phyloP scores from a whole-genome alignment of 164 flowering plant genomes.

The Platanus orientalis region DNA sequence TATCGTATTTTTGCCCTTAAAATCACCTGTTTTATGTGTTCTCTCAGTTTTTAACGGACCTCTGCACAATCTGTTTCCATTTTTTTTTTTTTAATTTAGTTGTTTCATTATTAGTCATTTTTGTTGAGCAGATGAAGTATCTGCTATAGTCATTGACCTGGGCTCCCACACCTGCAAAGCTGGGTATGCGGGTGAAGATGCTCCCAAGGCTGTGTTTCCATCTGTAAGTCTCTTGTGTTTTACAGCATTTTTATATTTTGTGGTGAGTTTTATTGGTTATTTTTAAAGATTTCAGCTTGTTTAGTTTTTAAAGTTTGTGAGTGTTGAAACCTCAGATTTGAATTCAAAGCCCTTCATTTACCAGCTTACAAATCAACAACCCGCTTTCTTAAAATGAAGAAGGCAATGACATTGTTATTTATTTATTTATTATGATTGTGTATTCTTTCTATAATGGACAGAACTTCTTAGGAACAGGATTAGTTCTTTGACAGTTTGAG shows the following conservation, averaged over 20 bases:
- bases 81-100: not conserved
- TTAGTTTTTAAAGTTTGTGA: not conserved
- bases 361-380: too few species aligned
- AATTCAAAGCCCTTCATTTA: too few species aligned
- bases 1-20: not conserved
- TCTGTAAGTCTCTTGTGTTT: constrained; percentile 58
- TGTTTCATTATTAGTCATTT: too few species aligned
- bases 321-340: not conserved
- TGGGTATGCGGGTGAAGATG: constrained; percentile 99
- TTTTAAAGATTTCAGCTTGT: not conserved
- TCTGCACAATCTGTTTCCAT: not conserved
- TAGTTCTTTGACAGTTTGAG: too few species aligned
- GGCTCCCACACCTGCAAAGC: constrained; percentile 99
- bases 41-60: too few species aligned
- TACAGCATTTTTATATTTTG: not conserved
- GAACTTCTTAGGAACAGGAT: too few species aligned
- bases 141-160: constrained; percentile 88
- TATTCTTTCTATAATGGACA: too few species aligned
- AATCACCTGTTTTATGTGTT: not conserved
- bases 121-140: constrained; percentile 72
- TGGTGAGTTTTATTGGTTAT: not conserved
- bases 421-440: too few species aligned
- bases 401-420: too few species aligned
- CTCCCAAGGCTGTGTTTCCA: constrained; percentile 97
- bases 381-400: too few species aligned